Percentiles rank a stretch among this genome's conserved stretches.
These are phyloP conservation scores for Terfezia claveryi DNA, from an alignment of 495 filamentous ascomycete species.

Conservation along the genomic window DNA sequence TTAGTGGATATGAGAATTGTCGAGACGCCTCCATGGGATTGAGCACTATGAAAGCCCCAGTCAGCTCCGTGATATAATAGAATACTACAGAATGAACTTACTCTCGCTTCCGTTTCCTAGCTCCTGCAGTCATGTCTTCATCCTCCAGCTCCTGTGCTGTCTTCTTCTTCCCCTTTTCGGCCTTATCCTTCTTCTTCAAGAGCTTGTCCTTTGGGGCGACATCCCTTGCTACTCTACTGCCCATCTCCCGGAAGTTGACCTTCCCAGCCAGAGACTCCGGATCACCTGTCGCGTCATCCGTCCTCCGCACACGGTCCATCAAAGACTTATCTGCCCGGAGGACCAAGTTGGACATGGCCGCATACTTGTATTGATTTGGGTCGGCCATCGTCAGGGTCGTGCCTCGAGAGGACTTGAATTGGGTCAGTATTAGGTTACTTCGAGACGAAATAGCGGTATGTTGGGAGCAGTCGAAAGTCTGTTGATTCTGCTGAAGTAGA, in stretches of 20 bases:
- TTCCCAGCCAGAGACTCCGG: conserved; percentile 91
- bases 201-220: conserved; percentile 53
- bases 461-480: too few species aligned
- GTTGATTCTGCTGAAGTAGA: too few species aligned
- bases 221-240: conserved; percentile 56
- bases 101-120: conserved; percentile 55
- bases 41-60: conserved; percentile 24
- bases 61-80: not conserved
- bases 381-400: conserved; percentile 46
- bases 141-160: conserved; percentile 69
- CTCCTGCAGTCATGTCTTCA: conserved; percentile 67
- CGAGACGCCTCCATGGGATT: conserved; percentile 34
- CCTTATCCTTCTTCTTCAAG: conserved; percentile 39
- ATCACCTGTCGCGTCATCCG: conserved; percentile 89
- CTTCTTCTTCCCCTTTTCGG: conserved; percentile 36
- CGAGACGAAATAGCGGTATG: too few species aligned
- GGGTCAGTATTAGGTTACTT: not conserved
- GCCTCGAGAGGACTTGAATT: conserved; percentile 1
- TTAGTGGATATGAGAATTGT: conserved; percentile 72
- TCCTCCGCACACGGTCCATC: conserved; percentile 46
- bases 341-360: conserved; percentile 99
- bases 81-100: conserved; percentile 2
- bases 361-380: conserved; percentile 96
- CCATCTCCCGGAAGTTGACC: conserved; percentile 87
- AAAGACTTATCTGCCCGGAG: conserved; percentile 97